Evolutionary conservation across 345 rosid genomes (phyloP).

Genomic region (Barbarea vulgaris): DNA sequence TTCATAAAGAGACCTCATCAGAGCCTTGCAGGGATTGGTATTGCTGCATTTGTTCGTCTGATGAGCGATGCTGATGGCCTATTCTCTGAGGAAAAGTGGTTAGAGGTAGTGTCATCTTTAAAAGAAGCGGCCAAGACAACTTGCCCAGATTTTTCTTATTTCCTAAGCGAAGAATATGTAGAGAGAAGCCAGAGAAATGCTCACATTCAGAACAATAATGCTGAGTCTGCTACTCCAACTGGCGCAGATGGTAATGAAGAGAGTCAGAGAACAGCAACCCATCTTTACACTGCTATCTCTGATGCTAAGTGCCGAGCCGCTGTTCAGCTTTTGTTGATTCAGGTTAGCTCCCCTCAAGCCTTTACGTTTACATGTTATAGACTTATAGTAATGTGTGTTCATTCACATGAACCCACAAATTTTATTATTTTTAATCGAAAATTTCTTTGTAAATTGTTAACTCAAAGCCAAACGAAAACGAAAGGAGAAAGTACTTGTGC

Average conservation of each 20-base stretch:
- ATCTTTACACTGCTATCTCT: slow-evolving; percentile 61
- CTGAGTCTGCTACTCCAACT: slow-evolving; percentile 47
- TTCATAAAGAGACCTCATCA: slow-evolving; percentile 98
- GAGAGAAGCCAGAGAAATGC: slow-evolving; percentile 42
- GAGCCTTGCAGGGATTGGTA: slow-evolving; percentile 98
- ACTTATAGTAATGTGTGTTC: not conserved
- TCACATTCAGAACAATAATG: slow-evolving; percentile 45
- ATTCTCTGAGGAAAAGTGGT: slow-evolving; percentile 94
- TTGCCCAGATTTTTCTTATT: slow-evolving; percentile 74
- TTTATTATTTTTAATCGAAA: not conserved
- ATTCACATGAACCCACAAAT: slow-evolving; percentile 11
- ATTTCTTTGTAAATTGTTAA: not conserved
- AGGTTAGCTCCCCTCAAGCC: slow-evolving; percentile 52
- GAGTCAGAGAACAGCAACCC: slow-evolving; percentile 45
- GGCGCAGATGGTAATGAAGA: slow-evolving; percentile 52
- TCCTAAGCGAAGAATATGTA: slow-evolving; percentile 55
- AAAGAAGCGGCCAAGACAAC: slow-evolving; percentile 90
- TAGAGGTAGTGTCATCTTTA: slow-evolving; percentile 79
- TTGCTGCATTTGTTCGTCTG: slow-evolving; percentile 95
- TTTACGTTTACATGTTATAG: slow-evolving; percentile 1
- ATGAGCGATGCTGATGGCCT: slow-evolving; percentile 93
- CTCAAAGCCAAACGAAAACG: slow-evolving; percentile 1
- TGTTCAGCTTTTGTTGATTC: slow-evolving; percentile 93
- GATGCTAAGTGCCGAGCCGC: slow-evolving; percentile 98
- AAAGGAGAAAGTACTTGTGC: not conserved